Conservation (phyloP, 495 filamentous ascomycete species). For the Penicillium lividum region DNA sequence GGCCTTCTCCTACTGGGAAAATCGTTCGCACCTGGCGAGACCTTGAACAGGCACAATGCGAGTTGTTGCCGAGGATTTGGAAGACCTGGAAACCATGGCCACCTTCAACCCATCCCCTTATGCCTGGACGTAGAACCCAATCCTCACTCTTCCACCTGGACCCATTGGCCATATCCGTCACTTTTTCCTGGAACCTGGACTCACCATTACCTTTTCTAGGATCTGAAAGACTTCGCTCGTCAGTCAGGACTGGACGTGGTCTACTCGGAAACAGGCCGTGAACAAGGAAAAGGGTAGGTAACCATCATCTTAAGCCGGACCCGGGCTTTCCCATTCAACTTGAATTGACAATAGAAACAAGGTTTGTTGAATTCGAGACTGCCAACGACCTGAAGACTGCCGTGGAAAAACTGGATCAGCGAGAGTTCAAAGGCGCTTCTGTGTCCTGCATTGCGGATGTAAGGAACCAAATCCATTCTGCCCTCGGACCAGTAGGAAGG, state of each 20-base stretch:
- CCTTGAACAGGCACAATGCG: slow-evolving; percentile 4
- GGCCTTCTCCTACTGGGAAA: neutral
- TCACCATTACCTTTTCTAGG: slow-evolving; percentile 60
- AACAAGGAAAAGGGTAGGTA: slow-evolving; percentile 89
- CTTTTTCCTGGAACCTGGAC: slow-evolving; percentile 41
- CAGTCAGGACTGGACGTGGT: slow-evolving; percentile 96
- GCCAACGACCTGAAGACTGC: slow-evolving; percentile 84
- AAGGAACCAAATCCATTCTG: slow-evolving; percentile 38
- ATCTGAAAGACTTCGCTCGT: slow-evolving; percentile 99
- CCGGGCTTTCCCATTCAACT: slow-evolving; percentile 9
- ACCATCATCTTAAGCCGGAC: slow-evolving; percentile 11
- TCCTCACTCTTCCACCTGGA: slow-evolving; percentile 19
- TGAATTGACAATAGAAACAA: slow-evolving; percentile 45
- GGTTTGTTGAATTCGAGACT: slow-evolving; percentile 98
- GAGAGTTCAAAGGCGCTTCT: slow-evolving; percentile 83
- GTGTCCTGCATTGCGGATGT: slow-evolving; percentile 88
- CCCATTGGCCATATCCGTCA: slow-evolving; percentile 25
- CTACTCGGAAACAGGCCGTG: slow-evolving; percentile 93
- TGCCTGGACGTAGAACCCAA: slow-evolving; percentile 26
- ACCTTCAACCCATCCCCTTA: slow-evolving; percentile 2
- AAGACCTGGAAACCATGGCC: slow-evolving; percentile 1
- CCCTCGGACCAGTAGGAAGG: slow-evolving; percentile 20
- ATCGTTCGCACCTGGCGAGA: slow-evolving; percentile 1
- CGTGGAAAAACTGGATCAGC: slow-evolving; percentile 87
- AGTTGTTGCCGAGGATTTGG: slow-evolving; percentile 3